Base-by-base conservation (phyloP, 495 filamentous ascomycete species). In the Trichoderma virens region DNA sequence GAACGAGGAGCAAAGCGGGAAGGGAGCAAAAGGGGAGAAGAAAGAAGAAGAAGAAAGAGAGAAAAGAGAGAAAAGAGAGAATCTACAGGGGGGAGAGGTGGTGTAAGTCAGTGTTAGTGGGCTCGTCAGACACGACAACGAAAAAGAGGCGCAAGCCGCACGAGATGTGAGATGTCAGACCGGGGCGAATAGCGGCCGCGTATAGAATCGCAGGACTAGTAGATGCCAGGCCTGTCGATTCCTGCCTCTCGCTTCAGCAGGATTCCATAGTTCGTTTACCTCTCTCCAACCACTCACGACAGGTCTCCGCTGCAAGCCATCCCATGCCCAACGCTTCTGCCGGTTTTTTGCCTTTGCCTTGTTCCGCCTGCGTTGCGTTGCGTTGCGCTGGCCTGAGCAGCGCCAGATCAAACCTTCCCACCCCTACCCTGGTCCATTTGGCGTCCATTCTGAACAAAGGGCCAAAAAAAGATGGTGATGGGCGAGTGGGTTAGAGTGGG, bases 101-200 rank as follows among this genome's bases (percentile, higher is more conserved):
- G 47, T 56, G 47, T 56, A 56, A 56, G 47, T 56, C 23, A 6
- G 47, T 28, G 25, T 11, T 27, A 61, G 34, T 35, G 59, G 56
- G 47, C 47, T 28, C 9, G 47, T 56, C 47, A 56, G 47, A 56
- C 47, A 45, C 41, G 20, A 62, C 60, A 27, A 13, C n/a, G 5
- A 41, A 28, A 43, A 23, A 9, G 34, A 41, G 60, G 60, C 31
- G 31, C 60, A 62, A 38, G 34, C 47, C n/a, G 47, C 47, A 56
- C 47, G 47, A 13, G 47, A 56, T 27, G 47, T 56, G 25, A 56
- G 47, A 56, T 45, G 30, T 39, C 14, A 61, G 59, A 61, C 60
- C 34, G 34, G 47, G 47, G 47, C 2, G 47, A 28, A 8, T 28
- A 16, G 41, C 41, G 41, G 41, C 41, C 41, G 41, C 41, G 18